phyloP scores from a whole-genome alignment of 257 asterid genomes.

The Asclepias syriaca region DNA sequence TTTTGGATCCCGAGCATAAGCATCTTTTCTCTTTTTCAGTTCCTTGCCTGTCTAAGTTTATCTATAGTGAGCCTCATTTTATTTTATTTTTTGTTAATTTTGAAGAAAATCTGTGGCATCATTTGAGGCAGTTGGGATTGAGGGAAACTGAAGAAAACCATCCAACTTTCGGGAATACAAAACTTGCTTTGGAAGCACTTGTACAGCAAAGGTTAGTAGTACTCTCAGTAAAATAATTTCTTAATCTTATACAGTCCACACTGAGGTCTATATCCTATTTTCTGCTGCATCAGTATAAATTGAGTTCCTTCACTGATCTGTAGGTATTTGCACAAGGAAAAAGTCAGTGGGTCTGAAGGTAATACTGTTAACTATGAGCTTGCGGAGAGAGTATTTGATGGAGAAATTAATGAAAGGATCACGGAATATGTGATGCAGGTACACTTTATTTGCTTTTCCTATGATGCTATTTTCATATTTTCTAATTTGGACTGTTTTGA shows the following conservation, averaged over 20 bases:
- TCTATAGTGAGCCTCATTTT: constrained; percentile 1
- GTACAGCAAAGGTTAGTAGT: constrained; percentile 83
- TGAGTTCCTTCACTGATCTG: neutral
- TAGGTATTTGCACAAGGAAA: constrained; percentile 88
- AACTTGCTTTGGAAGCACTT: constrained; percentile 60
- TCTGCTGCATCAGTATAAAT: neutral
- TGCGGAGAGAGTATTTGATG: constrained; percentile 91
- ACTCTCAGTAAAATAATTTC: constrained; percentile 4
- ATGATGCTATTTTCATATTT: neutral
- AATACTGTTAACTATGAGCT: constrained; percentile 60
- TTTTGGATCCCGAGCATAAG: neutral
- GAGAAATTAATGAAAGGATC: constrained; percentile 36
- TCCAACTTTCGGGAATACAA: constrained; percentile 55
- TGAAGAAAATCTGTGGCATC: constrained; percentile 84
- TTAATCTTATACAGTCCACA: neutral
- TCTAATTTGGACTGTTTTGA: neutral
- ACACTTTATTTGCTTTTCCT: neutral
- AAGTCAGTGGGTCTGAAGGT: constrained; percentile 78
- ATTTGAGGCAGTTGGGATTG: constrained; percentile 79
- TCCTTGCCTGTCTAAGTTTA: neutral
- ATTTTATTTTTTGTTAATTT: constrained; percentile 13
- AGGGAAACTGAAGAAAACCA: constrained; percentile 65
- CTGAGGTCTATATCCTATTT: neutral
- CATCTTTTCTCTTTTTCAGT: neutral
- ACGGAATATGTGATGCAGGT: constrained; percentile 69